These are phyloP conservation scores for Fusarium concolor DNA, from an alignment of 2,329 filamentous ascomycete genomes.

Conservation along the genomic window DNA sequence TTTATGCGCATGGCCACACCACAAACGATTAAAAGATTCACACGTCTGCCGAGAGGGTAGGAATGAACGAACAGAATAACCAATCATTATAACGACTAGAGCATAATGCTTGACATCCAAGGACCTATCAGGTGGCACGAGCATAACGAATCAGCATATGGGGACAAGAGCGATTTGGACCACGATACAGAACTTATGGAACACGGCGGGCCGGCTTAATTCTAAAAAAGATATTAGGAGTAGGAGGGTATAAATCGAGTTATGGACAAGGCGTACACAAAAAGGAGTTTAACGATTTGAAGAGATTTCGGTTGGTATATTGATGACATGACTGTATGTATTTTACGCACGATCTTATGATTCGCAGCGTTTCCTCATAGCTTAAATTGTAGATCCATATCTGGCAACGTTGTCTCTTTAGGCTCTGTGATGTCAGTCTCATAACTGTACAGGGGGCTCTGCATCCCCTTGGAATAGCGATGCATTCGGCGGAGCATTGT, in stretches of 20 bases:
- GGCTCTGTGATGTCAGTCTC: not conserved
- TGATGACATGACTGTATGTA: not conserved
- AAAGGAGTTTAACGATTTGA: not conserved
- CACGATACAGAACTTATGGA: not conserved
- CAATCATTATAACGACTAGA: not conserved
- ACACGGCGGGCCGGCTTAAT: constrained; percentile 3
- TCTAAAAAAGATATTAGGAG: not conserved
- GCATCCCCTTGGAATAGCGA: not conserved
- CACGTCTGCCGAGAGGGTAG: constrained; percentile 35
- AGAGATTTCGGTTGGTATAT: not conserved
- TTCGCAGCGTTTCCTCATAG: not conserved
- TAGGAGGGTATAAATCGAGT: not conserved
- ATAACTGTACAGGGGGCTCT: no score
- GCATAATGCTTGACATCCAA: no score
- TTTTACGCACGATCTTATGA: not conserved
- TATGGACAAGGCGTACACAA: not conserved
- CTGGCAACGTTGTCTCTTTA: not conserved
- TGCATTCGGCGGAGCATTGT: not conserved
- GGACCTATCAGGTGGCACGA: no score
- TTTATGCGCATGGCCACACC: constrained; percentile 58
- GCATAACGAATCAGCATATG: not conserved
- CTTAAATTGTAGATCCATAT: not conserved
- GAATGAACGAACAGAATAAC: not conserved
- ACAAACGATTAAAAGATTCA: constrained; percentile 53
- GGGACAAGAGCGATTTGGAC: not conserved